Evolutionary conservation across 2,329 filamentous ascomycete species (phyloP), one percentile per base, ranked within the genome.

Genomic region (Xylariaceae sp.): DNA sequence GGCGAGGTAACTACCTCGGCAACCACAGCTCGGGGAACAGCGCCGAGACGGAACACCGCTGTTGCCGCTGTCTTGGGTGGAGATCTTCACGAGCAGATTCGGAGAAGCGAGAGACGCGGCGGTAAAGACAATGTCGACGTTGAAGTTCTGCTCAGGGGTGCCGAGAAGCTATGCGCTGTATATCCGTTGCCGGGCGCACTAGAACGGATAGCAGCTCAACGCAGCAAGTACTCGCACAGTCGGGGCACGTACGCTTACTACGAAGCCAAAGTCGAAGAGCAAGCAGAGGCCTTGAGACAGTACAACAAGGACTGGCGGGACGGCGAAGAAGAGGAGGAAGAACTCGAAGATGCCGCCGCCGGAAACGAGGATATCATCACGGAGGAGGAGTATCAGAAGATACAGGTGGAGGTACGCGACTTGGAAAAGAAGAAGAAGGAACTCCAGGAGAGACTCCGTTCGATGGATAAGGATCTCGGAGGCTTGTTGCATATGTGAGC

Each of bases 11-110:
- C 82, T 0, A 82, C 84, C 0, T 71, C 71, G 0, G 82, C 78
- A 7, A 78, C 69, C 64, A 79, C 80, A 63, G 70, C 76, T 67
- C 73, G 71, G 51, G 71, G 68, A 55, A 80, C 78, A 65, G 80
- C 79, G 63, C 86, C 84, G 49, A 84, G 83, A 65, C 82, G 85
- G 61, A 89, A 88, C 75, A 95, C 91, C 1, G 92, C 92, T 8
- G 92, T 97, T 1, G 90, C 92, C 2, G 90, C 92, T 6, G 92
- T 97, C 0, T 77, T 97, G 7, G 94, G 94, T 4, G 88, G 87
- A 0, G 89, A 96, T 65, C 84, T 97, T 73, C 91, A 96, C 73
- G 86, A 90, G 51, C 84, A 89, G 72, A 91, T 97, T 77, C 64
- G 84, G 75, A 63, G 80, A 71, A 57, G 82, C 80, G 52, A 82